Evolutionary conservation across 2,329 filamentous ascomycete species (phyloP), one percentile per base, ranked within the genome.

Genomic region (Pseudopyrenochaeta lycopersici): DNA sequence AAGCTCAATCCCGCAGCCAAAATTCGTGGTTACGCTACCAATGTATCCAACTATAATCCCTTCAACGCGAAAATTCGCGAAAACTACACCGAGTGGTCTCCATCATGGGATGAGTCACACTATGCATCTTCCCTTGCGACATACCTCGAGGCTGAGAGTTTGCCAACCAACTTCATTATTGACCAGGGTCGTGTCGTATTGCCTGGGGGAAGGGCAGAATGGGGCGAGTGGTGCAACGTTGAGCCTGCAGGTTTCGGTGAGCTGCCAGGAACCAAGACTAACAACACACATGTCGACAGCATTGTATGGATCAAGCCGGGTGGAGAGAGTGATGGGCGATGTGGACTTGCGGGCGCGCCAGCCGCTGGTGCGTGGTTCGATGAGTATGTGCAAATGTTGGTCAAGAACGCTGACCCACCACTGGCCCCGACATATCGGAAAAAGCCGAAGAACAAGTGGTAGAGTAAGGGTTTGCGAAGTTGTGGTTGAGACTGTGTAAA

Each of bases 221-320:
- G 67, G 67, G 67, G 67, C 17, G 62, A 64, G n/a, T 71, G 67
- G 67, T 71, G 67, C 55, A 71, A 71, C 32, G 58, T 71, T 20
- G 44, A 45, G 5, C 66, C 66, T 15, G 39, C 59, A n/a, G 66
- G 66, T 6, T 71, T 65, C 35, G 67, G 67, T 10, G 15, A 46
- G 0, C 39, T 53, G 0, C 67, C 67, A 15, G 60, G 60, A 1
- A 49, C 57, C 27, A 48, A 54, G 36, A 62, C 50, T 2, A 61
- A 67, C 42, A 69, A 67, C 52, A 59, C 64, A 3, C 53, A 60
- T n/a, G 57, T 69, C 5, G 67, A 71, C 41, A 67, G 63, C 27
- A 39, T 71, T n/a, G 67, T 71, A 3, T 71, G 67, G 67, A 66
- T 69, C 47, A 71, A 71, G 58, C 67, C 67, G 7, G 67, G 67